Evolutionary conservation across 2,329 filamentous ascomycete genomes (phyloP).

Genomic region (Pseudogymnoascus sp.): DNA sequence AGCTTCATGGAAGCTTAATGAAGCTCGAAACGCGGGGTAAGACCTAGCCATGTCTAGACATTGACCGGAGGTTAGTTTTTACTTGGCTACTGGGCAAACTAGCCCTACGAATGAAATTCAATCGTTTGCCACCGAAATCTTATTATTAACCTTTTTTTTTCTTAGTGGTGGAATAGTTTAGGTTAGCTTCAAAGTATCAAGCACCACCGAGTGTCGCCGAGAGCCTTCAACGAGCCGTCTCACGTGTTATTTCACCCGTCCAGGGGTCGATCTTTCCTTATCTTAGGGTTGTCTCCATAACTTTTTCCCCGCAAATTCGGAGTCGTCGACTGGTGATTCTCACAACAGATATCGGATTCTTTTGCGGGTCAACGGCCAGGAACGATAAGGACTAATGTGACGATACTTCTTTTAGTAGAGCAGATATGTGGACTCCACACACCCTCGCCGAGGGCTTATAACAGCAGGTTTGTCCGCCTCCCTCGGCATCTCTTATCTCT

Average conservation of each 20-base stretch:
- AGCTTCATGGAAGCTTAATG: background rate
- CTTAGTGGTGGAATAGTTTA: background rate
- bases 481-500: background rate
- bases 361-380: background rate
- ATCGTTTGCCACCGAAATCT: background rate
- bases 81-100: background rate
- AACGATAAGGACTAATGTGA: background rate
- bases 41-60: background rate
- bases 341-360: background rate
- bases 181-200: background rate
- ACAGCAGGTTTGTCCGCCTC: background rate
- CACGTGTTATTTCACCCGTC: background rate
- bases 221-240: background rate
- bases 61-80: background rate
- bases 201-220: background rate
- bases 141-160: background rate
- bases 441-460: background rate
- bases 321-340: background rate
- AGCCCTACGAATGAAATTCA: background rate
- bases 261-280: background rate
- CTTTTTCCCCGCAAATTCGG: background rate
- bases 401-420: background rate
- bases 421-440: slow-evolving; percentile 2
- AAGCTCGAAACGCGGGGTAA: background rate
- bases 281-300: background rate